Base-by-base conservation (phyloP, 1,284 basidiomycete species). In the Leccinum griseonigrum region DNA sequence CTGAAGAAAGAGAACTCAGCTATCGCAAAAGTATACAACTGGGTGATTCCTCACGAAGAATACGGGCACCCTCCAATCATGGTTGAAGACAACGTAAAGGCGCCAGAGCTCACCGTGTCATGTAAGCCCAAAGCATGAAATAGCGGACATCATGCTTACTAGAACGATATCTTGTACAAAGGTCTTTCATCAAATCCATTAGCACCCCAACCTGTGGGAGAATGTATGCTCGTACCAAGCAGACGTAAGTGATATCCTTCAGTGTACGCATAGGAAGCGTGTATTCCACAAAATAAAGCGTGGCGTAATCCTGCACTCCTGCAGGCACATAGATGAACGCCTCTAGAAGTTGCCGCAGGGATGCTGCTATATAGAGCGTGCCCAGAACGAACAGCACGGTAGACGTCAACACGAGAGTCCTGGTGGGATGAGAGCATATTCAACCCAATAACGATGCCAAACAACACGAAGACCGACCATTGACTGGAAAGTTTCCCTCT, bases 51-150 rank as follows among this genome's bases (percentile, higher is more conserved):
- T 59, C 50, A 66, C 65, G 8, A 66, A 66, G 26, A 58, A 18
- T 31, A 66, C 10, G 5, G 60, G 52, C 3, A 66, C 26, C 26
- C 48, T 68, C 65, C 65, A 66, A 40, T 66, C 50, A 29, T 58
- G 63, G 40, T 63, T 51, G n/a, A 63, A 67, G 48, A 66, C 66
- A 31, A 66, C 18, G 36, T 66, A 65, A 34, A 68, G 63, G 10
- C 65, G 66, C 65, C 65, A 66, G 16, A 66, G 57, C 65, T 66
- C 6, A 58, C 22, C 29, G 9, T 8, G 9, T 6, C 29, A 26
- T 1, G 54, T 63, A 4, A 67, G 57, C 10, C 8, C 4, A 10
- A 28, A 8, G 13, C 7, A 38, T 18, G 63, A 57, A 22, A 43
- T 3, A 9, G 46, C 5, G 10, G 34, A 2, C 16, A n/a, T 53